A percentile compares a stretch with the other conserved stretches of the same genome.
phyloP scores from a whole-genome alignment of 2,329 filamentous ascomycete genomes.

The Epicoccum nigrum region DNA sequence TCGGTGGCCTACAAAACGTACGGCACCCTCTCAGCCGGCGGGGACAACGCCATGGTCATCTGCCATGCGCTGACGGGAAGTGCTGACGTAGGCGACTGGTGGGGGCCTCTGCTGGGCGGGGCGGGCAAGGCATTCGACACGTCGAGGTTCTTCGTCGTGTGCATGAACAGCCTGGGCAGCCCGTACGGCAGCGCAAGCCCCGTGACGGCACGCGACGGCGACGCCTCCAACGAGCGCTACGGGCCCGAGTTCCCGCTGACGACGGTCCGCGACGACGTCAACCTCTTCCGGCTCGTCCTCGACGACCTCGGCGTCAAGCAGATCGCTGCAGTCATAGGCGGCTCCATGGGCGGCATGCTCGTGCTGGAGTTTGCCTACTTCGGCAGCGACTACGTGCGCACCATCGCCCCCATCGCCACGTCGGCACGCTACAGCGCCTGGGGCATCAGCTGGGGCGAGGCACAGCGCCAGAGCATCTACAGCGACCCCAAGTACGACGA shows the following conservation, averaged over 20 bases:
- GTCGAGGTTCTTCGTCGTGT: slow-evolving; percentile 82
- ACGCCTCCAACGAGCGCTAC: slow-evolving; percentile 75
- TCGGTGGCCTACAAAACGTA: slow-evolving; percentile 69
- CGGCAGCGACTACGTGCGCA: slow-evolving; percentile 82
- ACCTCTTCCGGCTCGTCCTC: slow-evolving; percentile 78
- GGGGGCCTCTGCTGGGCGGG: slow-evolving; percentile 81
- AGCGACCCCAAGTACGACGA: slow-evolving; percentile 98
- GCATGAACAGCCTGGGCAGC: slow-evolving; percentile 84
- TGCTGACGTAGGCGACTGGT: slow-evolving; percentile 86
- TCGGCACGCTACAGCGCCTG: slow-evolving; percentile 85
- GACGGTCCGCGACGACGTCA: slow-evolving; percentile 93
- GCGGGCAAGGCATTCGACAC: slow-evolving; percentile 80
- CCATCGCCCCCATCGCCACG: slow-evolving; percentile 82
- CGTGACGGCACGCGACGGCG: slow-evolving; percentile 85
- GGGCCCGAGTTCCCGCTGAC: slow-evolving; percentile 96
- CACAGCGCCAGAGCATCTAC: slow-evolving; percentile 91
- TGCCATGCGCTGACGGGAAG: slow-evolving; percentile 87
- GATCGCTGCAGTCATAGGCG: slow-evolving; percentile 79
- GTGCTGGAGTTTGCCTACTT: slow-evolving; percentile 93
- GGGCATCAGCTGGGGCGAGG: slow-evolving; percentile 91
- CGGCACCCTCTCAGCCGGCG: slow-evolving; percentile 60
- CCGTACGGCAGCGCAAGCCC: slow-evolving; percentile 88
- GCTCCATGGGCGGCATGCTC: slow-evolving; percentile 88
- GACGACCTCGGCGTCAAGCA: slow-evolving; percentile 81
- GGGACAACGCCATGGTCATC: slow-evolving; percentile 70